phyloP scores from a whole-genome alignment of 768 basidiomycete genomes.

The Amanita molliuscula region DNA sequence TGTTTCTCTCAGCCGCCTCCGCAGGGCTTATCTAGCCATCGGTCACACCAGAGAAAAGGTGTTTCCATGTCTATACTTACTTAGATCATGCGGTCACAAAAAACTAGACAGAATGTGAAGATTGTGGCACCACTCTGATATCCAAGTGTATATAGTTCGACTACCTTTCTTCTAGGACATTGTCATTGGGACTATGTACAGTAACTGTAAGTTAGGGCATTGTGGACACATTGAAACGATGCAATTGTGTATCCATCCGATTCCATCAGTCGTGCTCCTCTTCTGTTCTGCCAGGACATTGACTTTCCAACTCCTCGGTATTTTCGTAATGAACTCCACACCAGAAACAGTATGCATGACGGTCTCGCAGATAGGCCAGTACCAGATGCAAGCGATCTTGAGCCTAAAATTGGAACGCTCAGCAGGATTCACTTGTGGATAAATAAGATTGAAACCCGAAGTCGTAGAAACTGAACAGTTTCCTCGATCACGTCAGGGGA shows the following conservation, averaged over 20 bases:
- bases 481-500: conserved; percentile 54
- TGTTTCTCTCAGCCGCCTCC: not conserved
- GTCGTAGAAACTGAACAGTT: conserved; percentile 52
- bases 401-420: conserved; percentile 34
- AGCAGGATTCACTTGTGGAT: not conserved
- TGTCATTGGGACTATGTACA: not conserved
- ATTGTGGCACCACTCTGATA: not conserved
- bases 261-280: conserved; percentile 62
- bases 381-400: conserved; percentile 59
- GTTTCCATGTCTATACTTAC: not conserved
- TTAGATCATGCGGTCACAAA: not conserved
- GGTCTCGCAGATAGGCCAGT: conserved; percentile 62
- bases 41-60: not conserved
- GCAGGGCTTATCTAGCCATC: not conserved
- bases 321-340: conserved; percentile 70
- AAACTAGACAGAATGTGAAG: not conserved
- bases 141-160: not conserved
- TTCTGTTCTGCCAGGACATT: conserved; percentile 71
- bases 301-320: conserved; percentile 43
- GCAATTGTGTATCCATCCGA: conserved; percentile 11
- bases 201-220: conserved; percentile 1
- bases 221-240: not conserved
- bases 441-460: conserved; percentile 33
- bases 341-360: conserved; percentile 80
- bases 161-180: not conserved